Percentiles rank a stretch among this genome's conserved stretches.
Conservation (phyloP, 2,329 filamentous ascomycete genomes). For the Stagonosporopsis cucurbitacearum region DNA sequence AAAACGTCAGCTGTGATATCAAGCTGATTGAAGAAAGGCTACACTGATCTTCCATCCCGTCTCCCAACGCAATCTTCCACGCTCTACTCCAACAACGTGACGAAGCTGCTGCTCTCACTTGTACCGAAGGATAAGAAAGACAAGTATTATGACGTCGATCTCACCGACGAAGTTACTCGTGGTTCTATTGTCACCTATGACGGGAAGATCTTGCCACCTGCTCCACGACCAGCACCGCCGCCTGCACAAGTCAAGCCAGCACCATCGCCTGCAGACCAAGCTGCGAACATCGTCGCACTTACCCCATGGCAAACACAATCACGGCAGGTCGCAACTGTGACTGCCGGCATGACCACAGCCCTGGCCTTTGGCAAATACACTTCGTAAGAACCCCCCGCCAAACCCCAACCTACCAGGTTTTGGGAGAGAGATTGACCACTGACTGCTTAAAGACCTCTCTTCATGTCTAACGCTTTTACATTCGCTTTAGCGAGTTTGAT, state of each 20-base stretch:
- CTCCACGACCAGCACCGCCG: constrained; percentile 71
- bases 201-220: constrained; percentile 76
- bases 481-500: constrained; percentile 85
- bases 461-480: constrained; percentile 88
- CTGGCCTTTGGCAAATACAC: constrained; percentile 82
- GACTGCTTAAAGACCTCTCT: constrained; percentile 61
- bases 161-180: constrained; percentile 84
- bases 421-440: not conserved
- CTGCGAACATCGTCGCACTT: constrained; percentile 67
- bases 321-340: constrained; percentile 75
- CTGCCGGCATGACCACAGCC: constrained; percentile 77
- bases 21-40: constrained; percentile 53
- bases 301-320: constrained; percentile 84
- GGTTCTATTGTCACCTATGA: constrained; percentile 83
- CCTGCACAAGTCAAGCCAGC: constrained; percentile 58
- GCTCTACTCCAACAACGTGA: constrained; percentile 92
- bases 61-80: constrained; percentile 89
- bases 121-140: constrained; percentile 76
- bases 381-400: constrained; percentile 47
- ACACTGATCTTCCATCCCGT: constrained; percentile 85
- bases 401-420: no score
- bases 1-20: not conserved
- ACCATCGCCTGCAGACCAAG: constrained; percentile 42
- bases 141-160: constrained; percentile 79
- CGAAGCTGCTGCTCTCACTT: constrained; percentile 85